Percentiles rank a stretch among this genome's conserved stretches.
phyloP scores from a whole-genome alignment of 2,329 filamentous ascomycete species.

The Anthostomella pinea region DNA sequence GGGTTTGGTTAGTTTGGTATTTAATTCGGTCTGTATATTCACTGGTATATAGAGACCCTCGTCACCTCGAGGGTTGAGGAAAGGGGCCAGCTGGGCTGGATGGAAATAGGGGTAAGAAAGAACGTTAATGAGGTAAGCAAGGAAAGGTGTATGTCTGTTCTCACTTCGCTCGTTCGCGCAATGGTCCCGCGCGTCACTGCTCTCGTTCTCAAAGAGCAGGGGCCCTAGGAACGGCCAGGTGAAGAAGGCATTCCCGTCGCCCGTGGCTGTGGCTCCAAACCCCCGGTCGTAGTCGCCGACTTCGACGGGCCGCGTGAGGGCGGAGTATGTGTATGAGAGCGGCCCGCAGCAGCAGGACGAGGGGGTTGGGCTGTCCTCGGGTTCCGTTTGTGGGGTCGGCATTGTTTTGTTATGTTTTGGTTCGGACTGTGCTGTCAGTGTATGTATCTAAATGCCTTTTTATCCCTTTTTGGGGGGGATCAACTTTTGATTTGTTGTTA shows the following conservation, averaged over 20 bases:
- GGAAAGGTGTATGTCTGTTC: slow-evolving; percentile 11
- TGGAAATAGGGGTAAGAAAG: neutral
- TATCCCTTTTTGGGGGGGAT: too few species aligned
- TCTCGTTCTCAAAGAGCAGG: slow-evolving; percentile 70
- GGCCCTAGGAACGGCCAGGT: slow-evolving; percentile 63
- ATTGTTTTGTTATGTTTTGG: slow-evolving; percentile 1
- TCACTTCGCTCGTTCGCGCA: slow-evolving; percentile 74
- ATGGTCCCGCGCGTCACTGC: slow-evolving; percentile 73
- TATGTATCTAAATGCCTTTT: too few species aligned
- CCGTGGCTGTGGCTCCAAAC: slow-evolving; percentile 30
- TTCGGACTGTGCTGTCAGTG: neutral
- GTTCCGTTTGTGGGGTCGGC: slow-evolving; percentile 27
- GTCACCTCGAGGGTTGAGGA: too few species aligned
- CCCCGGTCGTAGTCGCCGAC: slow-evolving; percentile 38
- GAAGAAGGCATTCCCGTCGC: slow-evolving; percentile 46
- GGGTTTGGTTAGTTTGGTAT: neutral
- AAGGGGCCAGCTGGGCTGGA: neutral
- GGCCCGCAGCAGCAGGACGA: slow-evolving; percentile 40
- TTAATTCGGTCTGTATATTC: neutral
- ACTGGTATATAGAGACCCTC: too few species aligned
- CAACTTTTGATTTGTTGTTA: too few species aligned
- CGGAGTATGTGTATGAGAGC: slow-evolving; percentile 27
- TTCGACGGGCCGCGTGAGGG: slow-evolving; percentile 41
- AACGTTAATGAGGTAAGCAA: neutral
- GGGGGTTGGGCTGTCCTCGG: slow-evolving; percentile 33